These are phyloP conservation scores for Schwanniomyces sp. DNA, from an alignment of 805 yeast genomes.

Conservation along the genomic window DNA sequence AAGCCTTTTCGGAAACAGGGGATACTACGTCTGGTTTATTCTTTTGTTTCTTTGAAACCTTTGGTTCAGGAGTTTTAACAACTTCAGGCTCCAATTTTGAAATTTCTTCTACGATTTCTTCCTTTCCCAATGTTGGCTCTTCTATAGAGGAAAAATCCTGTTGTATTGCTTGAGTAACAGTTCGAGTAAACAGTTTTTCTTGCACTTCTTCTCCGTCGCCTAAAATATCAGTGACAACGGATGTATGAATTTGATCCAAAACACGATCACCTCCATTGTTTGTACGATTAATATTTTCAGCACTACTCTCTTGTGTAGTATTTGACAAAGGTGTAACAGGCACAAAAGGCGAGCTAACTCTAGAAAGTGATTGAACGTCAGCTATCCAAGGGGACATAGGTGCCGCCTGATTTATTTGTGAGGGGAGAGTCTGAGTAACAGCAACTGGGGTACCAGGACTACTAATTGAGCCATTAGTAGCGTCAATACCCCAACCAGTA, in stretches of 20 bases:
- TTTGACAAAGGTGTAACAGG: constrained; percentile 15
- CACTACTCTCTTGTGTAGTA: neutral
- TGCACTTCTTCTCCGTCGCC: constrained; percentile 20
- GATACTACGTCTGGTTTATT: neutral
- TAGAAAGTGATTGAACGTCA: constrained; percentile 30
- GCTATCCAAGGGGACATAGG: constrained; percentile 45
- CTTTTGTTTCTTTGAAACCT: neutral
- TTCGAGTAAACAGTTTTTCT: neutral
- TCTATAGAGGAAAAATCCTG: neutral
- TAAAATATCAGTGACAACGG: constrained; percentile 42
- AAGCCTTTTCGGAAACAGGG: neutral
- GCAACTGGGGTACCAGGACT: constrained; percentile 30
- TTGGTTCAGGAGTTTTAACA: neutral
- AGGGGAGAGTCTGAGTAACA: constrained; percentile 18
- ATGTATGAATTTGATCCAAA: constrained; percentile 37
- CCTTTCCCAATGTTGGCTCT: neutral
- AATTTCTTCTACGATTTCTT: neutral
- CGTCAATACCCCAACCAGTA: constrained; percentile 42
- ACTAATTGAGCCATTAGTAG: constrained; percentile 14
- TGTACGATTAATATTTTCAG: constrained; percentile 1
- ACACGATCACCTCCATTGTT: constrained; percentile 24
- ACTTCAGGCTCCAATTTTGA: neutral
- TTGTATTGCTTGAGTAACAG: too few relatives aligned
- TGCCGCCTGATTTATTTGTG: constrained; percentile 31
- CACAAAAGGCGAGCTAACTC: constrained; percentile 42